These are phyloP conservation scores for Mycena sanguinolenta DNA, from an alignment of 768 basidiomycete genomes.

Conservation along the genomic window DNA sequence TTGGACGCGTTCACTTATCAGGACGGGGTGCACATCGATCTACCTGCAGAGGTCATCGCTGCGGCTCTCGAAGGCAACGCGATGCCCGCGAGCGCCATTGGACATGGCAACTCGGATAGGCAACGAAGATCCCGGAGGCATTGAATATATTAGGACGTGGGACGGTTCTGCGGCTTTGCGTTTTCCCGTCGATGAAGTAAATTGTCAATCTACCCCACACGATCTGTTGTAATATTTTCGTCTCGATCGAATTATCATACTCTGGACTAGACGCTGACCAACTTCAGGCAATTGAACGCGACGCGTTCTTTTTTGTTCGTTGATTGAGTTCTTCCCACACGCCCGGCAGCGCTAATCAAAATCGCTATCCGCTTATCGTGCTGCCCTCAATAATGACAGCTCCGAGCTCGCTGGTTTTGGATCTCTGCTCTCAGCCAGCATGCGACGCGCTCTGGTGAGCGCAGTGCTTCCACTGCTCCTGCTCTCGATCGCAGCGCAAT, in stretches of 20 bases:
- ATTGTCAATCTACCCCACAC: constrained; percentile 32
- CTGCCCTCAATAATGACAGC: too few relatives aligned
- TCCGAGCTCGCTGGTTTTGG: too few relatives aligned
- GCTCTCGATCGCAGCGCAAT: neutral
- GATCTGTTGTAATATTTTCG: constrained; percentile 39
- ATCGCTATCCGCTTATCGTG: too few relatives aligned
- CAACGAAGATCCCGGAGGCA: constrained; percentile 67
- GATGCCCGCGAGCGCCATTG: constrained; percentile 71
- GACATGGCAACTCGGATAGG: constrained; percentile 68
- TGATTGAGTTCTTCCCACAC: neutral
- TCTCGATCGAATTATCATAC: constrained; percentile 3
- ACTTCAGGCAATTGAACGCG: too few relatives aligned
- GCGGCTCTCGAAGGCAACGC: constrained; percentile 85
- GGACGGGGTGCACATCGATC: constrained; percentile 92
- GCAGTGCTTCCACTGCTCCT: neutral
- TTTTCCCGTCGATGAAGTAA: constrained; percentile 14
- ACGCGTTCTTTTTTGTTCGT: too few relatives aligned
- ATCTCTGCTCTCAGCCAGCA: neutral
- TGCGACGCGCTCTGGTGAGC: neutral
- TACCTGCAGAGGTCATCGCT: constrained; percentile 93
- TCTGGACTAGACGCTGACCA: neutral
- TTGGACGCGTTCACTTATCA: constrained; percentile 86
- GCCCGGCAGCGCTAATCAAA: too few relatives aligned
- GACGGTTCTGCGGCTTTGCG: neutral
- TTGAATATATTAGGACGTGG: constrained; percentile 43